Evolutionary conservation across 2,329 filamentous ascomycete species (phyloP).

Genomic region (Venturia nashicola): DNA sequence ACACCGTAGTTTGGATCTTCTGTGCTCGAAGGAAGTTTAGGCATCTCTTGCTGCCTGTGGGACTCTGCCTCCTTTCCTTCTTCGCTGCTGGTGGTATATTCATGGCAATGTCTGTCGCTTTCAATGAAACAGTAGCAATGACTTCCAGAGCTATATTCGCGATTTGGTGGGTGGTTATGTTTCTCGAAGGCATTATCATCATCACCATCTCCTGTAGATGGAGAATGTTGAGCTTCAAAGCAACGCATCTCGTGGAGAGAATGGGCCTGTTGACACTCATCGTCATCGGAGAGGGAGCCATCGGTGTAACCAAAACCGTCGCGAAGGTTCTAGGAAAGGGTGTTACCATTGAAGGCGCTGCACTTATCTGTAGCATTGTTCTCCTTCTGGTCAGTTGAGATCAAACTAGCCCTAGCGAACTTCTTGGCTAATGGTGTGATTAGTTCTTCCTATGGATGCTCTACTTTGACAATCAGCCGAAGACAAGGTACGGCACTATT

Average conservation of each 20-base stretch:
- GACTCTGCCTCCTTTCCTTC: conserved; percentile 2
- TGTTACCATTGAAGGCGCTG: neutral
- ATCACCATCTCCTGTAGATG: conserved; percentile 43
- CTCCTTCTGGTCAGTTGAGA: neutral
- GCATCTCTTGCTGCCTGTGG: neutral
- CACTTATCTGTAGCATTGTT: neutral
- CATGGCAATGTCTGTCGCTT: conserved; percentile 1
- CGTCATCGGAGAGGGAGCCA: conserved; percentile 54
- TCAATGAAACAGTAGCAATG: neutral
- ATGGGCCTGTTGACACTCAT: conserved; percentile 53
- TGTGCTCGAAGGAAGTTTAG: neutral
- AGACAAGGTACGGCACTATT: conserved; percentile 21
- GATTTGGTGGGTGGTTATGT: conserved; percentile 31
- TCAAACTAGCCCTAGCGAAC: neutral
- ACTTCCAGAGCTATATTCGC: conserved; percentile 16
- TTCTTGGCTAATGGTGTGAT: neutral
- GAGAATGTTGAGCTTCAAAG: conserved; percentile 46
- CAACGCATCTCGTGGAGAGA: conserved; percentile 51
- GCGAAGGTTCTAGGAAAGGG: conserved; percentile 11
- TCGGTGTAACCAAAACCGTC: conserved; percentile 46
- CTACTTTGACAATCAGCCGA: conserved; percentile 22
- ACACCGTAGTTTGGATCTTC: conserved; percentile 4
- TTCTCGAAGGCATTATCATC: conserved; percentile 39
- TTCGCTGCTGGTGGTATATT: conserved; percentile 3
- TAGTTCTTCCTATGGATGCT: conserved; percentile 21